These are phyloP conservation scores for Entonaema liquescens DNA, from an alignment of 495 filamentous ascomycete species.

Conservation along the genomic window DNA sequence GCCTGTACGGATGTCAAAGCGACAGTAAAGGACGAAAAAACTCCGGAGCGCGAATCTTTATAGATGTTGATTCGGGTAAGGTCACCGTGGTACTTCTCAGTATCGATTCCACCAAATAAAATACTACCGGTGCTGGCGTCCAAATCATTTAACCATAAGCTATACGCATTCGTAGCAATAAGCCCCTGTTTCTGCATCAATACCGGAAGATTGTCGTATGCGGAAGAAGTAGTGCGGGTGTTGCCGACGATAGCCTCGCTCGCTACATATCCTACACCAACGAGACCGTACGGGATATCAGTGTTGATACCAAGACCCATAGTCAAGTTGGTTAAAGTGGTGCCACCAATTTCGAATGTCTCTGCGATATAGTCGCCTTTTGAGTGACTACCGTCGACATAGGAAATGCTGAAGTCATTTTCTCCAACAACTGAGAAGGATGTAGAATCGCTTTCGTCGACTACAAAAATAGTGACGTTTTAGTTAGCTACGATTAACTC, in stretches of 20 bases:
- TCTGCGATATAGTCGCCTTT: slow-evolving; percentile 85
- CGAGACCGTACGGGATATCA: slow-evolving; percentile 76
- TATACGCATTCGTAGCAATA: slow-evolving; percentile 87
- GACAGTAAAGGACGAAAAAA: slow-evolving; percentile 73
- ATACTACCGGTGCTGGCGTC: slow-evolving; percentile 56
- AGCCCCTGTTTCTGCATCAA: slow-evolving; percentile 75
- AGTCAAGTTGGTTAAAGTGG: slow-evolving; percentile 72
- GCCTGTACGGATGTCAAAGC: slow-evolving; percentile 69
- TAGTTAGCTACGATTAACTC: slow-evolving; percentile 1
- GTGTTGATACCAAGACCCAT: slow-evolving; percentile 84
- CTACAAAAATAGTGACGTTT: slow-evolving; percentile 45
- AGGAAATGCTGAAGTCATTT: slow-evolving; percentile 83
- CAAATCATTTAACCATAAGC: slow-evolving; percentile 87
- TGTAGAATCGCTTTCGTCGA: slow-evolving; percentile 68
- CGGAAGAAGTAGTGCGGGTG: slow-evolving; percentile 41
- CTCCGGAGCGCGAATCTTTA: slow-evolving; percentile 56
- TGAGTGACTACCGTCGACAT: slow-evolving; percentile 82
- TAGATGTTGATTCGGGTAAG: slow-evolving; percentile 73
- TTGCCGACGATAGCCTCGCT: slow-evolving; percentile 77
- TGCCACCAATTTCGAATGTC: slow-evolving; percentile 73
- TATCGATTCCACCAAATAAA: slow-evolving; percentile 92
- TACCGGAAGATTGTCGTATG: slow-evolving; percentile 82
- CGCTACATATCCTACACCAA: slow-evolving; percentile 84
- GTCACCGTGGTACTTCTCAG: slow-evolving; percentile 78
- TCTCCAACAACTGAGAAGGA: slow-evolving; percentile 70